phyloP scores from a whole-genome alignment of 2,329 filamentous ascomycete genomes.

The Ustilaginoidea virens region DNA sequence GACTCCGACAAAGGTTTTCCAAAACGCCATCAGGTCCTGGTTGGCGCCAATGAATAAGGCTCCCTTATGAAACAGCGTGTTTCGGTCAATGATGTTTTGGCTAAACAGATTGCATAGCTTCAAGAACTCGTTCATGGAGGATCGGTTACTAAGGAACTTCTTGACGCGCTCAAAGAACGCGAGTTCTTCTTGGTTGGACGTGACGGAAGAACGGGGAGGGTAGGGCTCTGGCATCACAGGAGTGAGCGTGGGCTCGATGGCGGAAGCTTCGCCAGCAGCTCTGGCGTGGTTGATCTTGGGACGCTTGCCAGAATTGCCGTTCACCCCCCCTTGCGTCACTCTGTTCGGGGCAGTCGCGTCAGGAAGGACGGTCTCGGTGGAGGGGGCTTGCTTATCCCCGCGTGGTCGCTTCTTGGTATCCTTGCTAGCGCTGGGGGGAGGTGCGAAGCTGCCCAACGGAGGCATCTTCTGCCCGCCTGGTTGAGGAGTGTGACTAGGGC shows the following conservation, averaged over 20 bases:
- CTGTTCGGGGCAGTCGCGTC: constrained; percentile 25
- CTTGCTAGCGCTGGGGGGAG: constrained; percentile 64
- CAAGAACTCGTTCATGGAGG: constrained; percentile 85
- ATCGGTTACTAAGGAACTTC: constrained; percentile 88
- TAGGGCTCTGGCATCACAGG: constrained; percentile 80
- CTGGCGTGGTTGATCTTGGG: constrained; percentile 61
- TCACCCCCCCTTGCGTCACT: constrained; percentile 16
- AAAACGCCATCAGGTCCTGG: constrained; percentile 74
- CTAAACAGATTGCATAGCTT: constrained; percentile 95
- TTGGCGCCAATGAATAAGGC: constrained; percentile 78
- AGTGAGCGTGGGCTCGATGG: constrained; percentile 73
- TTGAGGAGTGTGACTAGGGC: constrained; percentile 39
- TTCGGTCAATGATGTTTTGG: constrained; percentile 78
- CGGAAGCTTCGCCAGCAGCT: constrained; percentile 38
- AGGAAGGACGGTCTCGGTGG: constrained; percentile 26
- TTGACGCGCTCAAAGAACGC: constrained; percentile 93
- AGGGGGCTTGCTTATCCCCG: constrained; percentile 36
- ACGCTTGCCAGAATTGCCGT: constrained; percentile 38
- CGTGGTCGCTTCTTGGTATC: constrained; percentile 80
- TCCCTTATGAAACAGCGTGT: constrained; percentile 68
- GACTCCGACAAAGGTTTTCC: constrained; percentile 70
- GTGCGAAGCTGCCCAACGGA: constrained; percentile 87
- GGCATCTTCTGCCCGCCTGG: constrained; percentile 62
- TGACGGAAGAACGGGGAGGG: constrained; percentile 54
- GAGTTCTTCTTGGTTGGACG: constrained; percentile 72